phyloP scores from a whole-genome alignment of 352 stramenopile genomes.

The Phytophthora multivora region DNA sequence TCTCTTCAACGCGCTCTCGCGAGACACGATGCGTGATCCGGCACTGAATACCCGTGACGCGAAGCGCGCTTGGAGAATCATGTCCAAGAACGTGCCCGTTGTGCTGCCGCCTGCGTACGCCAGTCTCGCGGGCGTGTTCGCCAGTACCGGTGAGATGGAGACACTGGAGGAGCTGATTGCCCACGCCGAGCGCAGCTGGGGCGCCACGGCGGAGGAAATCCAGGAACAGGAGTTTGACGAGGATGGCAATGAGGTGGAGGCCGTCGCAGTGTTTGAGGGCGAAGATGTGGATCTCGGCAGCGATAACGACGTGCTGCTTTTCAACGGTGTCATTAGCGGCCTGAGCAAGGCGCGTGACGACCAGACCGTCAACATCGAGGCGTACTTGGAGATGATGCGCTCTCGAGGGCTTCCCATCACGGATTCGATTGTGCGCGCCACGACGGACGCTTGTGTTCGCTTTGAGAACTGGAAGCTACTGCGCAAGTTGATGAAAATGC shows the following conservation, averaged over 20 bases:
- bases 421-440: constrained; percentile 78
- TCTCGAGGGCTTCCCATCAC: constrained; percentile 58
- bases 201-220: constrained; percentile 23
- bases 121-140: constrained; percentile 83
- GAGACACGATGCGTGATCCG: constrained; percentile 66
- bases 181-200: constrained; percentile 53
- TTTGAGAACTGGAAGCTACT: constrained; percentile 68
- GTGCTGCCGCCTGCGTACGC: constrained; percentile 77
- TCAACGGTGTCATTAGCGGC: constrained; percentile 81
- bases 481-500: constrained; percentile 44
- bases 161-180: constrained; percentile 67
- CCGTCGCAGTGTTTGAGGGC: constrained; percentile 27
- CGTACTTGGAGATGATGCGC: constrained; percentile 64
- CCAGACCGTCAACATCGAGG: constrained; percentile 66
- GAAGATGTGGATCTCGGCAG: constrained; percentile 35
- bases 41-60: constrained; percentile 70
- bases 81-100: constrained; percentile 65
- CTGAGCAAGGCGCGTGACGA: constrained; percentile 78
- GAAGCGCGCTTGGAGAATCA: constrained; percentile 77
- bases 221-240: constrained; percentile 38
- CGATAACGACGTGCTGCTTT: constrained; percentile 54
- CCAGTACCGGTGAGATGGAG: constrained; percentile 72
- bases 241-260: constrained; percentile 34
- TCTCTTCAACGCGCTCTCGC: constrained; percentile 83
- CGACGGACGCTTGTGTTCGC: constrained; percentile 71